Base-by-base conservation (phyloP, 441 rosid species). In the Bocquillonia castaneifolia region DNA sequence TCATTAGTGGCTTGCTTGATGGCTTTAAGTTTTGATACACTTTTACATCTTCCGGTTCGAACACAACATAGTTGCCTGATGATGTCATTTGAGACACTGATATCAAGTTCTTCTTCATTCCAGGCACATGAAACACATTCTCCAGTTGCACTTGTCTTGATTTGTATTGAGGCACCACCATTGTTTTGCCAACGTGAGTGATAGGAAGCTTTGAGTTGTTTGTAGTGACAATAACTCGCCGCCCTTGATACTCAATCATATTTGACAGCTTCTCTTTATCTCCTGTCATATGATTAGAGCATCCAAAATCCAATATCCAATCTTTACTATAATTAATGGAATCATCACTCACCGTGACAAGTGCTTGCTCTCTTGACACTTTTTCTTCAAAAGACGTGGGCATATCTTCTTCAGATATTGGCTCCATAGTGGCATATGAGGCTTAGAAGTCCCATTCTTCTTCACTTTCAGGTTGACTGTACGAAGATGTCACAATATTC, bases 21-120 rank as follows among this genome's bases (percentile, higher is more conserved):
- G 14, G 20, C 28, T 18, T 44, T 5, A 57, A 47, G 5, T 39
- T 45, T 42, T 6, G 15, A 56, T 56, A 67, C n/a, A 67, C 39
- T 23, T 67, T 67, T 26, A 57, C 42, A 42, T 67, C 63, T 5
- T 55, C 8, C 14, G 13, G 59, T 2, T 36, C 51, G 20, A 70
- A 70, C n/a, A 62, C 53, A 0, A 70, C n/a, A 60, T 22, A 70
- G 29, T 56, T 42, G 1, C 71, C 31, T 14, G 64, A 25, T 0
- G 64, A 39, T 18, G 45, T 58, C 5, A 60, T 6, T 40, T 60
- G 25, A 0, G 53, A n/a, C 3, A 66, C 32, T n/a, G n/a, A n/a
- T n/a, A n/a, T n/a, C n/a, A n/a, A n/a, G n/a, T n/a, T n/a, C n/a
- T n/a, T n/a, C 6, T 47, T 45, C 48, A 69, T 69, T 6, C 67